Base-by-base conservation (phyloP, 768 basidiomycete species). In the Termitomyces sp. region DNA sequence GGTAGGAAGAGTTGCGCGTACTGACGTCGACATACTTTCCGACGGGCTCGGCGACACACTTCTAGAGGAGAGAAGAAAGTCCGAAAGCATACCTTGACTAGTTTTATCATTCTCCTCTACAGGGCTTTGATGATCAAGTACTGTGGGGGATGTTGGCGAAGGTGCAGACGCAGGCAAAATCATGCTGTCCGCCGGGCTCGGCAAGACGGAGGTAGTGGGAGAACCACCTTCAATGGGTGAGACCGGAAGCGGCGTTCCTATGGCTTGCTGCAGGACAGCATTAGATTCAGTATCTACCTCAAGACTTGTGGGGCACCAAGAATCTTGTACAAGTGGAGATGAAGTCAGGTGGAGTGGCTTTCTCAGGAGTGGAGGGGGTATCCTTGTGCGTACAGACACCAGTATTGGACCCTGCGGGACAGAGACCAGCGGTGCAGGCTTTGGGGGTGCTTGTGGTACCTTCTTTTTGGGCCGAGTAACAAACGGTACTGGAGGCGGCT, bases 181-280 rank as follows among this genome's bases (percentile, higher is more conserved):
- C 24, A 20, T 33, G 20, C 22, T 54, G 34, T 31, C 39, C 7
- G 45, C 28, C 8, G 48, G 37, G 41, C 46, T 59, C 18, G 42
- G 29, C 20, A 37, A 29, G 26, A 36, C 39, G 26, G 57, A 42
- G 20, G 53, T 52, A 3, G 29, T 46, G 26, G 60, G 51, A 16
- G 22, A 55, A 33, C 36, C 56, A 41, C 29, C 58, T 34, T 70
- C 65, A 49, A 71, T 58, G 5, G 76, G 76, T 45, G 74, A 77
- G 31, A 65, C 56, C 22, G 77, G 77, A 26, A 78, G 68, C 12
- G 75, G 74, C 0, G 73, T 74, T 4, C 69, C 70, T 26, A 75
- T 51, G 12, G 73, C 74, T 26, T 65, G 66, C 53, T 74, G 73
- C 31, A 74, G 63, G 28, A 70, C 61, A 15, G 65, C 59, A 42